These are phyloP conservation scores for Diaporthe sp. DNA, from an alignment of 2,329 filamentous ascomycete genomes.

Conservation along the genomic window DNA sequence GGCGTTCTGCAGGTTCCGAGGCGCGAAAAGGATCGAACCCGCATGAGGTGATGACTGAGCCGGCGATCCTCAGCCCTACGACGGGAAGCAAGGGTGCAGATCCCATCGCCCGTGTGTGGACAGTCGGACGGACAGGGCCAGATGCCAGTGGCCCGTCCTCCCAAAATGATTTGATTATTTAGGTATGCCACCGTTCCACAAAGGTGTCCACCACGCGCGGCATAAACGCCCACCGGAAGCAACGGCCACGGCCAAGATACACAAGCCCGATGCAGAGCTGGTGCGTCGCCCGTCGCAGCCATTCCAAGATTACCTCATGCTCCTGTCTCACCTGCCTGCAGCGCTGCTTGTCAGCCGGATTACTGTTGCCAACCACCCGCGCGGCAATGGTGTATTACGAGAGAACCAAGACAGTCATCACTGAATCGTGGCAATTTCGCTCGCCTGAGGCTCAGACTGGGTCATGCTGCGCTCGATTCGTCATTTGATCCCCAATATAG, in stretches of 20 bases:
- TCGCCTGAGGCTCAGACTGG: not conserved
- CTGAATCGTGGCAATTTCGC: not conserved
- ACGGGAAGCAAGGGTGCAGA: constrained; percentile 33
- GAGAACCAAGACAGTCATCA: not conserved
- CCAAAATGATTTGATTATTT: not conserved
- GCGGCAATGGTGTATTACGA: constrained; percentile 8
- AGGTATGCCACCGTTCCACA: constrained; percentile 1
- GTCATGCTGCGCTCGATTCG: not conserved
- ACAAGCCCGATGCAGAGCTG: constrained; percentile 10
- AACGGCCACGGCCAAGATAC: not conserved
- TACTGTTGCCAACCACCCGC: constrained; percentile 14
- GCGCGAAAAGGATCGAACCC: constrained; percentile 25
- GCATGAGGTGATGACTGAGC: constrained; percentile 29
- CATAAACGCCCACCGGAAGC: not conserved
- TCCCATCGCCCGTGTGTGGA: not conserved
- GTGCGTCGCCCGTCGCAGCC: constrained; percentile 21
- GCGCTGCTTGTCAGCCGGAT: constrained; percentile 13
- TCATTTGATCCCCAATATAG: not conserved
- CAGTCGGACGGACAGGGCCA: not conserved
- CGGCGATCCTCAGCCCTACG: constrained; percentile 27
- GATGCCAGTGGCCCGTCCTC: not conserved
- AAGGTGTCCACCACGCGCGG: not conserved
- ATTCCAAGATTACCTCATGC: constrained; percentile 1
- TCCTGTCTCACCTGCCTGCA: constrained; percentile 30
- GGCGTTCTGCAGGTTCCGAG: constrained; percentile 20